These are phyloP conservation scores for Chaetomium sp. DNA, from an alignment of 2,329 filamentous ascomycete species.

Conservation along the genomic window DNA sequence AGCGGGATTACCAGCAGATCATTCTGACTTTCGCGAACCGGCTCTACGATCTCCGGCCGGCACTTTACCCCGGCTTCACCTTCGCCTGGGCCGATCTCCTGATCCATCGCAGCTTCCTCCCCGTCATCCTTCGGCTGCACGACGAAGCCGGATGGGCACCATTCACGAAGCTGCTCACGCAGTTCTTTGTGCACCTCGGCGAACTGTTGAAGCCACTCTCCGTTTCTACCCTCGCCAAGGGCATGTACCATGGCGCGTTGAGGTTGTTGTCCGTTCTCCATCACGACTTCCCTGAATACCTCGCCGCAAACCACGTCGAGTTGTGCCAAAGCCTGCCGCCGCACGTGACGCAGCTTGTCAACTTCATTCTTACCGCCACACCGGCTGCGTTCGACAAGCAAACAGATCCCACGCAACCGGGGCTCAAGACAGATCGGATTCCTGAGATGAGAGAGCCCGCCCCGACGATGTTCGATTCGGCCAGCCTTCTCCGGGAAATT, in stretches of 20 bases:
- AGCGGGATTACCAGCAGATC: constrained; percentile 61
- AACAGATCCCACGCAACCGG: constrained; percentile 64
- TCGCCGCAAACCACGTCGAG: constrained; percentile 78
- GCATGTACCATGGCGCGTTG: constrained; percentile 76
- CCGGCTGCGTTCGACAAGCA: constrained; percentile 62
- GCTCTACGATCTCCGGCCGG: constrained; percentile 68
- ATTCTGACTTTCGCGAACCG: constrained; percentile 65
- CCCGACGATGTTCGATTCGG: constrained; percentile 56
- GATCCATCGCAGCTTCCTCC: constrained; percentile 79
- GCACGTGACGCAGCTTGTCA: constrained; percentile 81
- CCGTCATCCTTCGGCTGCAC: constrained; percentile 63
- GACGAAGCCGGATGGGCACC: constrained; percentile 67
- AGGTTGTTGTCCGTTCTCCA: constrained; percentile 80
- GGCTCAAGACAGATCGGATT: constrained; percentile 68
- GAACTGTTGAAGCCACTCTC: constrained; percentile 71
- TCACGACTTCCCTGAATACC: constrained; percentile 90
- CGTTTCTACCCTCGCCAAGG: constrained; percentile 63
- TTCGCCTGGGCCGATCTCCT: constrained; percentile 81
- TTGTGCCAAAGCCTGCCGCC: constrained; percentile 76
- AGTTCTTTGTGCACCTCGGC: constrained; percentile 66
- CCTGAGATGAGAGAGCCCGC: constrained; percentile 68
- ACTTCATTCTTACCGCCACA: constrained; percentile 77
- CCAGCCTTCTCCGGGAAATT: constrained; percentile 44
- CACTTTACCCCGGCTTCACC: constrained; percentile 71
- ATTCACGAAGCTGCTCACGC: constrained; percentile 67